These are phyloP conservation scores for Bryopsis sp. DNA, from an alignment of 139 green algal genomes.

Conservation along the genomic window DNA sequence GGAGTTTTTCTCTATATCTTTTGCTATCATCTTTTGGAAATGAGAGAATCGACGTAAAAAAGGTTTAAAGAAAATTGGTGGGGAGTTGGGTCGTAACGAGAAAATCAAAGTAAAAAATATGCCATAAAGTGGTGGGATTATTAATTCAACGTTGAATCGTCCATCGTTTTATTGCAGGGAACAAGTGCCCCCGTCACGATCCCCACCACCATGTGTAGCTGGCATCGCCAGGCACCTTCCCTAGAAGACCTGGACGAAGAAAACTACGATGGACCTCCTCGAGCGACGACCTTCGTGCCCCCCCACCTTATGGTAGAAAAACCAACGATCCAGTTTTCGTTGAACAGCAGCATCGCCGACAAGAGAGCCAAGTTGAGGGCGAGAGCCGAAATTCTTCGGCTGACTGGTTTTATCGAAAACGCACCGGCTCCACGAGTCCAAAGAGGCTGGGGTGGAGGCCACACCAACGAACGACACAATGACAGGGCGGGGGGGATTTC, in stretches of 20 bases:
- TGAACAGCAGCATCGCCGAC: slow-evolving; percentile 2
- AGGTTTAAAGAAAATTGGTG: too few species aligned
- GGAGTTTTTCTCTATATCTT: too few species aligned
- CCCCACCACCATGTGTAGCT: not conserved
- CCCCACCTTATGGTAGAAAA: slow-evolving; percentile 16
- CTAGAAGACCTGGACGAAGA: not conserved
- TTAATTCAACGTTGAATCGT: too few species aligned
- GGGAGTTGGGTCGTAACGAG: too few species aligned
- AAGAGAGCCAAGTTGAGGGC: slow-evolving; percentile 12
- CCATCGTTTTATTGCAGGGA: too few species aligned
- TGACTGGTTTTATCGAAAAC: not conserved
- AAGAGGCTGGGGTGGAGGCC: too few species aligned
- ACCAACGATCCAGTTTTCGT: slow-evolving; percentile 16
- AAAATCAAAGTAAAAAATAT: too few species aligned
- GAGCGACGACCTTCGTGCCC: slow-evolving; percentile 6
- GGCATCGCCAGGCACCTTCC: not conserved
- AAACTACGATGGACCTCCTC: not conserved
- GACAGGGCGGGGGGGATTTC: too few species aligned
- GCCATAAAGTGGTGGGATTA: too few species aligned
- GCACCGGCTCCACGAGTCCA: not conserved
- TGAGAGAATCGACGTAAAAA: too few species aligned
- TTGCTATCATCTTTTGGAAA: too few species aligned
- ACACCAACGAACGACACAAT: too few species aligned
- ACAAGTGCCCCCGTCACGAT: not conserved
- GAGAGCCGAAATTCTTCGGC: slow-evolving; percentile 2